Base-by-base conservation (phyloP, 805 yeast genomes). In the Barnettozyma salicaria region DNA sequence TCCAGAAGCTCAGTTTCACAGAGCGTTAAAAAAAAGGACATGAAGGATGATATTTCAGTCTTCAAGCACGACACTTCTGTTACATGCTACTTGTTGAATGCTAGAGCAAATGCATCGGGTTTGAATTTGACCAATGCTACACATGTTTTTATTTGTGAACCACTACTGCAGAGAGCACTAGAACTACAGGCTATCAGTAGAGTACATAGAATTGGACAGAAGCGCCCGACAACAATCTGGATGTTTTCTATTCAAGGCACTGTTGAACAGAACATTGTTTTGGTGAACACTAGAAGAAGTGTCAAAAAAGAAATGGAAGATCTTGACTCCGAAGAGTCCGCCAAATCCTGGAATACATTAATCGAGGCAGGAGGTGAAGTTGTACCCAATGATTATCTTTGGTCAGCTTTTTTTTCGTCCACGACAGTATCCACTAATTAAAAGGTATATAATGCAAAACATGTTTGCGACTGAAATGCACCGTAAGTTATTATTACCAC, bases 171-270 rank as follows among this genome's bases (percentile, higher is more conserved):
- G 51, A 76, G 89, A 1, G 81, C 95, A 3, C 67, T 88, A 32
- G 97, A 92, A 49, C 56, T 86, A 12, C 98, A 90, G 56, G 97
- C 97, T 0, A 82, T 89, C 37, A 85, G 94, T 34, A 72, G 98
- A 44, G 78, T 92, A 29, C 96, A 90, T 55, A 65, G 98, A 44
- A 89, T 90, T 53, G 98, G 98, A 0, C 98, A 92, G 58, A 71
- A 68, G 3, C 65, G 70, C 30, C 77, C 74, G 12, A 92, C 98
- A 0, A 81, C 79, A 1, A 95, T 90, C 2, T 92, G 97, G 96
- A 80, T 83, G 74, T 88, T 90, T 63, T 78, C 83, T 18, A 81
- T 89, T 39, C 75, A 73, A 39, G 78, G 80, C 27, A 78, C 95
- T 0, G 95, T 92, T 12, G 98, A 92, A 58, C 96, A 90, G 54